Base-by-base conservation (phyloP, 371 early-diverging fungal species). In the Rhizomucor pusillus region DNA sequence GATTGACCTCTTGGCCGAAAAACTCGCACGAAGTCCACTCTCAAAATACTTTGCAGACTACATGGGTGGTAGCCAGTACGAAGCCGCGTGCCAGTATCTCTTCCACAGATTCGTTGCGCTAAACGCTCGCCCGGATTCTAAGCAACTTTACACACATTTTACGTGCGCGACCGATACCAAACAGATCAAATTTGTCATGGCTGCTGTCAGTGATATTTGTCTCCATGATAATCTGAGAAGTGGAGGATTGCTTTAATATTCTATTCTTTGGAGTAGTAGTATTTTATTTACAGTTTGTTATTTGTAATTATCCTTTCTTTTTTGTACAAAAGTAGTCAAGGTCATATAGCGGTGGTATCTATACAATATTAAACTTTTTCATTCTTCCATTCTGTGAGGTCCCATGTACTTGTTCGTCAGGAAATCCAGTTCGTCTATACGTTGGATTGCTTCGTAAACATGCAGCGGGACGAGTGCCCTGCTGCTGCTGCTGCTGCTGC, bases 1-100 rank as follows among this genome's bases (percentile, higher is more conserved):
- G 66, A 85, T 90, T 52, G 92, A 91, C 62, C 63, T 90, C 34
- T 89, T 91, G 71, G 76, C 75, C 46, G 77, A 83, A 48, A 91
- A 91, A 59, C 57, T 91, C 19, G 70, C 71, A 18, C 63, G 67
- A 36, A 79, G 80, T 16, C 86, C 89, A 10, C 67, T 91, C 43
- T 57, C 57, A 7, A 62, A 80, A 7, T 90, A 80, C 71, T 91
- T 90, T 67, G 77, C 82, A 0, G 90, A 90, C 33, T 91, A 85
- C 63, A 68, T 66, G 61, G 89, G 89, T 47, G 81, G 77, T 39
- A 73, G 82, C 60, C 75, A 79, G 45, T 87, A 82, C 52, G 90
- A 90, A 52, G 65, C 73, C 10, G 90, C 72, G 0, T 71, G 73
- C 33, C 70, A 73, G 20, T 77, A 68, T 54, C 51, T 77, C 20